Base-by-base conservation (phyloP, 805 yeast genomes). In the Yarrowia divulgata region DNA sequence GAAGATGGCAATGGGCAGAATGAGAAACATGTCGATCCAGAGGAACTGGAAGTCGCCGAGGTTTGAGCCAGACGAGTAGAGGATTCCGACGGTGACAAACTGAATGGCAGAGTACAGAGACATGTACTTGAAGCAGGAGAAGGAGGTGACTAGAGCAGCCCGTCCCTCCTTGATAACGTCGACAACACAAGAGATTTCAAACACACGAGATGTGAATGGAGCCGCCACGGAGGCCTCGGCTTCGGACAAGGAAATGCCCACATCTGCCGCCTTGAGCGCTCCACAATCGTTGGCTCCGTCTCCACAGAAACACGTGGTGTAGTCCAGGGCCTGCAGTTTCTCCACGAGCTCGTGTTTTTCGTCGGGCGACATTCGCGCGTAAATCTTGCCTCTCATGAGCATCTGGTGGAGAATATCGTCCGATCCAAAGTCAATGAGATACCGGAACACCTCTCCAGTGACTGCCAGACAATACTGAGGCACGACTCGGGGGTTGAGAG, bases 211-310 rank as follows among this genome's bases (percentile, higher is more conserved):
- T 0, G 99, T 95, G 77, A 95, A 95, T 3, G 99, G 99, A 0
- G 99, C 99, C 0, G 99, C 99, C 18, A 95, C 98, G 3, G 97
- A 90, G 0, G 99, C 99, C 77, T 95, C 99, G 0, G 98, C 99
- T 77, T 95, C 99, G 37, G 97, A 91, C 60, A 95, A 80, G 0
- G 98, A 94, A 19, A 95, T 87, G 18, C 99, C 99, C 64, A 96
- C 97, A 79, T 95, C 97, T 0, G 99, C 98, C 14, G 97, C 97
- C 75, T 94, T 95, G 70, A 95, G 82, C 0, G 99, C 99, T 73
- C 99, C 99, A 79, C 98, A 95, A 77, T 95, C 99, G 79, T 95
- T 95, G 7, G 99, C 99, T 72, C 99, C 99, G 80, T 95, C 99
- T 45, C 99, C 99, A 80, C 98, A 95, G 78, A 95, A 95, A 2